Percentiles rank a stretch among this genome's conserved stretches.
Conservation (phyloP, 202 grass and related monocot genomes). For the Panicum hallii region DNA sequence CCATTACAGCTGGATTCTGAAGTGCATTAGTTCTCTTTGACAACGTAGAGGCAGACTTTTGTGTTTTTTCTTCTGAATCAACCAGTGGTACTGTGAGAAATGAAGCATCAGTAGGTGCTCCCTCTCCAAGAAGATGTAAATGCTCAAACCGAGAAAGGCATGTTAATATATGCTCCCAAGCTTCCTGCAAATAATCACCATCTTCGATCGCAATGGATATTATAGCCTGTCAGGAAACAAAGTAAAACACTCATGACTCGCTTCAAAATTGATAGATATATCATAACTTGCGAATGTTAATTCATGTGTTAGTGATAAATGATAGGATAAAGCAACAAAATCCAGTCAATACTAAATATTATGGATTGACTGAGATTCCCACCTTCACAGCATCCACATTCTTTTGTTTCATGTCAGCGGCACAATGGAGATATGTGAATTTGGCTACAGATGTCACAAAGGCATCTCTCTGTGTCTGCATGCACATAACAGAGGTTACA, state of each 20-base stretch:
- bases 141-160: constrained; percentile 99
- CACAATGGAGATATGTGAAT: constrained; percentile 99
- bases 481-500: constrained; percentile 91
- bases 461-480: constrained; percentile 98
- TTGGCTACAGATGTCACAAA: constrained; percentile 99
- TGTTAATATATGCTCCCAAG: constrained; percentile 97
- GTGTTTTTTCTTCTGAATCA: constrained; percentile 66
- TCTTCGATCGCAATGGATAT: constrained; percentile 97
- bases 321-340: constrained; percentile 17
- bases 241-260: neutral
- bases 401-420: constrained; percentile 98
- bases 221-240: constrained; percentile 72
- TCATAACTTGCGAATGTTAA: constrained; percentile 9
- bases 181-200: constrained; percentile 96
- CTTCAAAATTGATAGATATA: constrained; percentile 14
- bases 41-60: constrained; percentile 50
- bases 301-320: constrained; percentile 24
- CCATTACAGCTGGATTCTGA: constrained; percentile 95
- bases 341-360: constrained; percentile 27
- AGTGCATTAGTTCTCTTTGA: constrained; percentile 77
- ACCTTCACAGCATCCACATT: constrained; percentile 99
- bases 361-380: constrained; percentile 18
- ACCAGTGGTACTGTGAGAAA: constrained; percentile 72
- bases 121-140: constrained; percentile 94
- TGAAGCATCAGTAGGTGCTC: constrained; percentile 93